phyloP scores from a whole-genome alignment of 352 stramenopile genomes.

The Phytophthora capsici region DNA sequence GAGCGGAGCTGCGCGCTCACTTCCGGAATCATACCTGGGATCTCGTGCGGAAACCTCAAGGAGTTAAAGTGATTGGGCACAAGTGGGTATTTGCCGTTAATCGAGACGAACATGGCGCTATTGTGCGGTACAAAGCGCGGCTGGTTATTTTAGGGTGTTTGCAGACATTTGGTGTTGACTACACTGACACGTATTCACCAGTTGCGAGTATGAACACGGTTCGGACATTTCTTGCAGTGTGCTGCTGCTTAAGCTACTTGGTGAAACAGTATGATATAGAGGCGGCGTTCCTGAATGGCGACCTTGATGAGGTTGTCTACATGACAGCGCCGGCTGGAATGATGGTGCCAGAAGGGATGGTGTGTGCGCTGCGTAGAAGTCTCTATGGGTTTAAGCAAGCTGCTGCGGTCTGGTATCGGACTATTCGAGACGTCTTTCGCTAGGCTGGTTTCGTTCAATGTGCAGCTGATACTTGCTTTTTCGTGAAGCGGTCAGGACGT shows the following conservation, averaged over 20 bases:
- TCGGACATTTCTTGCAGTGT: slow-evolving; percentile 24
- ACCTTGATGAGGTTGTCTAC: slow-evolving; percentile 31
- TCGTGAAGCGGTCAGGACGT: too few species aligned
- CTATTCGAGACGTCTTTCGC: slow-evolving; percentile 8
- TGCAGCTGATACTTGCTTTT: too few species aligned
- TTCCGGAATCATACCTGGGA: slow-evolving; percentile 27
- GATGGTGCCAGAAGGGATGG: slow-evolving; percentile 2
- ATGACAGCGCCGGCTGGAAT: slow-evolving; percentile 29
- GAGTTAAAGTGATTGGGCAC: slow-evolving; percentile 2
- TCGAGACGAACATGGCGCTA: slow-evolving; percentile 13
- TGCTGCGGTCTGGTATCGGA: slow-evolving; percentile 33
- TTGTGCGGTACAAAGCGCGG: slow-evolving; percentile 36
- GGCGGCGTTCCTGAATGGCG: slow-evolving; percentile 33
- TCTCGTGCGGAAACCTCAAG: not conserved
- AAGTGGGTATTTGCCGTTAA: slow-evolving; percentile 33
- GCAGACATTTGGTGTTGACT: slow-evolving; percentile 32
- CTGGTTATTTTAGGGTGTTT: slow-evolving; percentile 13
- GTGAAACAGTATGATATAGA: slow-evolving; percentile 4
- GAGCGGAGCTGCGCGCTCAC: not conserved
- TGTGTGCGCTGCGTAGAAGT: slow-evolving; percentile 30
- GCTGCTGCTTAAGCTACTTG: not conserved
- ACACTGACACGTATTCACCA: slow-evolving; percentile 33
- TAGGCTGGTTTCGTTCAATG: too few species aligned
- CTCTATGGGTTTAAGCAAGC: slow-evolving; percentile 51
- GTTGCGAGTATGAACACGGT: slow-evolving; percentile 33